Evolutionary conservation across 495 filamentous ascomycete species (phyloP).

Genomic region (Penicillium arizonense): DNA sequence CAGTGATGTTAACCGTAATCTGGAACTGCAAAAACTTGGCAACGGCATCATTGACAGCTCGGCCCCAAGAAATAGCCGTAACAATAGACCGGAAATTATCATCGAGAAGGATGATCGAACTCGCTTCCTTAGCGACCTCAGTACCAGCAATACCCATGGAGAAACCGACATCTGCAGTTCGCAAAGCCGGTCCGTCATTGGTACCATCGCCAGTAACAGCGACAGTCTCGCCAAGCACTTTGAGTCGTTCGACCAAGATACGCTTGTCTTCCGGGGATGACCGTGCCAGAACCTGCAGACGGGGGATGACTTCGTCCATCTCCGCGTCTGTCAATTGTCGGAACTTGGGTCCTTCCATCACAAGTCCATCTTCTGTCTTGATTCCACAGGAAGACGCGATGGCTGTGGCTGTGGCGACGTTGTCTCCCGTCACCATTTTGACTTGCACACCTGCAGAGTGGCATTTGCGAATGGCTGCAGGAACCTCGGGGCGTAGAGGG

Average conservation of each 20-base stretch:
- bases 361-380: constrained; percentile 65
- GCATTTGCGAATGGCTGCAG: constrained; percentile 70
- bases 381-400: constrained; percentile 86
- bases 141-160: constrained; percentile 92
- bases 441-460: constrained; percentile 77
- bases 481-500: constrained; percentile 69
- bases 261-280: constrained; percentile 89
- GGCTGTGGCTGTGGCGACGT: constrained; percentile 74
- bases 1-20: constrained; percentile 88
- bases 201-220: constrained; percentile 89
- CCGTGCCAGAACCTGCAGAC: constrained; percentile 78
- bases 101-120: constrained; percentile 87
- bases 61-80: constrained; percentile 86
- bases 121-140: constrained; percentile 92
- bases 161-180: constrained; percentile 84
- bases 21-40: constrained; percentile 92
- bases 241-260: constrained; percentile 71
- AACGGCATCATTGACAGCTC: constrained; percentile 87
- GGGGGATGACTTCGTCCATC: constrained; percentile 71
- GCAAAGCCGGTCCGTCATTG: constrained; percentile 85
- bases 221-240: constrained; percentile 74
- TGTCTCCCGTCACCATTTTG: constrained; percentile 90
- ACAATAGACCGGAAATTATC: constrained; percentile 89
- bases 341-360: constrained; percentile 85
- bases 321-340: constrained; percentile 68